These are phyloP conservation scores for Epichloe hybrida DNA, from an alignment of 2,329 filamentous ascomycete genomes.

Conservation along the genomic window DNA sequence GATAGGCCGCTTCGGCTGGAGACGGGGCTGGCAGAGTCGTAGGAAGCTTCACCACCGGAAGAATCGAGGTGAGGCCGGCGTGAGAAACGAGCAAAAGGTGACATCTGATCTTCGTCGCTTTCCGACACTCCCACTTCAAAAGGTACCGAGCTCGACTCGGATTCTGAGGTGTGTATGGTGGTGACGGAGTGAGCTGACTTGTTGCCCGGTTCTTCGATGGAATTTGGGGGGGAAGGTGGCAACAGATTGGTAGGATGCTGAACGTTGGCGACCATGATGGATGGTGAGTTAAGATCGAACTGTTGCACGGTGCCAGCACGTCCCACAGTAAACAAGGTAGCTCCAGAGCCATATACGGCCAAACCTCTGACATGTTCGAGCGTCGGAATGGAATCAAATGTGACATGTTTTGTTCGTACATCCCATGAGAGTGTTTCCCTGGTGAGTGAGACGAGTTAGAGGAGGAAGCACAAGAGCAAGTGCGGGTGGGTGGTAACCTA, in stretches of 20 bases:
- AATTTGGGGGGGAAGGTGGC: slow-evolving; percentile 77
- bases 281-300: slow-evolving; percentile 78
- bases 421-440: slow-evolving; percentile 93
- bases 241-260: slow-evolving; percentile 71
- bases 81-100: slow-evolving; percentile 61
- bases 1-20: slow-evolving; percentile 53
- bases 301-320: slow-evolving; percentile 85
- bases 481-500: neutral
- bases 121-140: slow-evolving; percentile 51
- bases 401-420: slow-evolving; percentile 93
- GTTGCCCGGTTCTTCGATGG: slow-evolving; percentile 56
- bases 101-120: slow-evolving; percentile 65
- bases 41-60: slow-evolving; percentile 41
- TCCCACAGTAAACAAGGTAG: slow-evolving; percentile 83
- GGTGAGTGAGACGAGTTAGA: slow-evolving; percentile 1
- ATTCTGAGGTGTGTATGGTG: slow-evolving; percentile 37
- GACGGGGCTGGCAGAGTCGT: slow-evolving; percentile 52
- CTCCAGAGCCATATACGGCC: slow-evolving; percentile 77
- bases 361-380: slow-evolving; percentile 69
- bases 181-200: slow-evolving; percentile 32
- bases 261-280: slow-evolving; percentile 70
- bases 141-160: slow-evolving; percentile 39
- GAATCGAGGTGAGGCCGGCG: slow-evolving; percentile 50
- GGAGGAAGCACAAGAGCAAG: neutral
- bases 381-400: slow-evolving; percentile 77